Percentiles rank a stretch among this genome's conserved stretches.
Conservation (phyloP, 1,284 basidiomycete species). For the Mycena sp. region DNA sequence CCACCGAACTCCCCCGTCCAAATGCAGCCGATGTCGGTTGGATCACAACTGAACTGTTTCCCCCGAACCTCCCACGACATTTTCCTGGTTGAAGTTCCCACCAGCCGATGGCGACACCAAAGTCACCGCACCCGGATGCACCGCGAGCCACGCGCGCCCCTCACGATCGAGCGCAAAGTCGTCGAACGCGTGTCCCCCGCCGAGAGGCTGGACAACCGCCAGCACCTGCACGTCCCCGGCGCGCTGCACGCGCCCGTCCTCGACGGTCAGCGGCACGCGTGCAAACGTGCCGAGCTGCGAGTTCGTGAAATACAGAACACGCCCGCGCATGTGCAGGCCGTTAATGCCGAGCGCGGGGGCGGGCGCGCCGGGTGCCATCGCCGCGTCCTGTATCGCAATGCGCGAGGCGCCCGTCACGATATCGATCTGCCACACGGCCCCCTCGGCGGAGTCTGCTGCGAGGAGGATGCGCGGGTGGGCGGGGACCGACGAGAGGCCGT, state of each 20-base stretch:
- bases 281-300: background rate
- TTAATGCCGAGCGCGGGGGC: slow-evolving; percentile 6
- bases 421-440: slow-evolving; percentile 5
- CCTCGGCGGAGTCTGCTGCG: background rate
- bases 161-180: slow-evolving; percentile 11
- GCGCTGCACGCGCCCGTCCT: background rate
- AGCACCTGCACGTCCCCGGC: background rate
- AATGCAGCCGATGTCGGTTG: slow-evolving; percentile 14
- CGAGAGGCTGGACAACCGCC: background rate
- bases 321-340: background rate
- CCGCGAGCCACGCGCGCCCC: slow-evolving; percentile 10
- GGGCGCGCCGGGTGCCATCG: background rate
- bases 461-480: background rate
- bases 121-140: slow-evolving; percentile 5
- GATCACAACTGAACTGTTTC: background rate
- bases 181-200: background rate
- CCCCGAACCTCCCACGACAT: background rate
- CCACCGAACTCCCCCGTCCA: background rate
- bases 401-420: background rate
- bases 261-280: background rate
- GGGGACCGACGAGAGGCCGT: background rate
- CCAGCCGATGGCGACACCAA: background rate
- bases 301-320: background rate
- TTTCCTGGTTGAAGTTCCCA: background rate
- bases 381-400: background rate